Evolutionary conservation across 1,284 basidiomycete genomes (phyloP).

Genomic region (Ustilago trichophora): DNA sequence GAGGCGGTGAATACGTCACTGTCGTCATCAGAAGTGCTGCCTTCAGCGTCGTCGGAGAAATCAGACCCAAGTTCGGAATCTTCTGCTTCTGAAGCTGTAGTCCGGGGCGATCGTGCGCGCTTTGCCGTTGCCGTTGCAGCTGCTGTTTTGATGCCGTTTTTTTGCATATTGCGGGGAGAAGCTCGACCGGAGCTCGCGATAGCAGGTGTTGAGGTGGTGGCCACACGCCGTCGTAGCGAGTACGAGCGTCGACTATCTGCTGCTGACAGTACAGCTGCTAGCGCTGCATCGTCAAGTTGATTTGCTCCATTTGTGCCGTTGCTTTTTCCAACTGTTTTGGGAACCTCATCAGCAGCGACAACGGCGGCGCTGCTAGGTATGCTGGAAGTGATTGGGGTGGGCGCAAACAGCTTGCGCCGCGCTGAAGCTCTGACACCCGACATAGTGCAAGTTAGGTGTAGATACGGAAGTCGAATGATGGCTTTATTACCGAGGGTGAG

Average conservation of each 20-base stretch:
- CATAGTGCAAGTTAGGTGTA: too few species aligned
- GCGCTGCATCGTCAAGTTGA: slow-evolving; percentile 28
- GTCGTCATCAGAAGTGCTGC: slow-evolving; percentile 6
- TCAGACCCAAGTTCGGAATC: slow-evolving; percentile 18
- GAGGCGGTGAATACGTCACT: slow-evolving; percentile 28
- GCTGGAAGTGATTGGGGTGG: too few species aligned
- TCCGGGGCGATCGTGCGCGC: slow-evolving; percentile 1
- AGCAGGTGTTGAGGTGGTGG: not conserved
- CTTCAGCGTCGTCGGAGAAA: slow-evolving; percentile 7
- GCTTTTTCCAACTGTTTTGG: too few species aligned
- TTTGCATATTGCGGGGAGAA: too few species aligned
- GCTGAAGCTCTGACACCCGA: slow-evolving; percentile 10
- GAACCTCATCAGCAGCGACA: too few species aligned
- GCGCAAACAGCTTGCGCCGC: slow-evolving; percentile 41
- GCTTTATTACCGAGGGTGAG: too few species aligned
- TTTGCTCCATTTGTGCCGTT: too few species aligned
- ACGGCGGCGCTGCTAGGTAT: too few species aligned
- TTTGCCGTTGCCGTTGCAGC: slow-evolving; percentile 21
- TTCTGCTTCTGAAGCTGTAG: slow-evolving; percentile 3
- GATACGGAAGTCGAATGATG: too few species aligned
- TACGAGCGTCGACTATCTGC: slow-evolving; percentile 20
- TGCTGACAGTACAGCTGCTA: slow-evolving; percentile 20
- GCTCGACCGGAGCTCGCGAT: too few species aligned
- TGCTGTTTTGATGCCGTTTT: slow-evolving; percentile 1
- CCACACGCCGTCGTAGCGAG: slow-evolving; percentile 19